Conservation (phyloP, 1,284 basidiomycete genomes). For the Schizophyllum amplum region DNA sequence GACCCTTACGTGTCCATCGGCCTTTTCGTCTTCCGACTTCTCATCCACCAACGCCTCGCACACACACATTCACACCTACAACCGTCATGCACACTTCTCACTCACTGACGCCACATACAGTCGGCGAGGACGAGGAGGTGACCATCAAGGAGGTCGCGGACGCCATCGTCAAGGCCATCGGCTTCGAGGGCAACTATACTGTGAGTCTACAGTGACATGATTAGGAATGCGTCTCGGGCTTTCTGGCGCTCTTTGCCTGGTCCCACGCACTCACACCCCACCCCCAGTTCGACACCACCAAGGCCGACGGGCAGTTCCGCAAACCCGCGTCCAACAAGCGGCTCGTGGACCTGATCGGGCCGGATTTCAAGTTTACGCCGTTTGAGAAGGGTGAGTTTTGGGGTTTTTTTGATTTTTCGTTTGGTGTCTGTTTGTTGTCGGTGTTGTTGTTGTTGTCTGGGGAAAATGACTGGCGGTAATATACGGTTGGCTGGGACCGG, state of each 20-base stretch:
- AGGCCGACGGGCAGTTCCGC: conserved; percentile 83
- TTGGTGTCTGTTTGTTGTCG: too few relatives aligned
- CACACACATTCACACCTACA: too few relatives aligned
- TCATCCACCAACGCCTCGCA: too few relatives aligned
- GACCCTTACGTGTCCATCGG: too few relatives aligned
- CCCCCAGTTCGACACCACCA: conserved; percentile 55
- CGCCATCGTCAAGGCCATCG: conserved; percentile 72
- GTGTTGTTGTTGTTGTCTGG: too few relatives aligned
- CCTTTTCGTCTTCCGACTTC: too few relatives aligned
- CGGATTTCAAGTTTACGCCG: conserved; percentile 76
- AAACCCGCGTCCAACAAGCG: conserved; percentile 92
- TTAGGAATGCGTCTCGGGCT: conserved; percentile 22
- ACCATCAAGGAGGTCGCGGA: conserved; percentile 82
- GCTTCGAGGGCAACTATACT: conserved; percentile 65
- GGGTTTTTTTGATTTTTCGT: too few relatives aligned
- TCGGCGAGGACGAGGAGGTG: conserved; percentile 85
- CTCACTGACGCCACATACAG: conserved; percentile 32
- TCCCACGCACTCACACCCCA: background rate
- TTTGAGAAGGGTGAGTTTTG: conserved; percentile 58
- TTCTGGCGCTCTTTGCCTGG: background rate
- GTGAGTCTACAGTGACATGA: conserved; percentile 16
- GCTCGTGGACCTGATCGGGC: conserved; percentile 55
- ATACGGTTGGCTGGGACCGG: too few relatives aligned
- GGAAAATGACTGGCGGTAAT: too few relatives aligned
- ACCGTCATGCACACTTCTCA: too few relatives aligned